Percentiles rank a stretch among this genome's conserved stretches.
These are phyloP conservation scores for Hygrophoropsis aurantiaca DNA, from an alignment of 768 basidiomycete genomes.

Conservation along the genomic window DNA sequence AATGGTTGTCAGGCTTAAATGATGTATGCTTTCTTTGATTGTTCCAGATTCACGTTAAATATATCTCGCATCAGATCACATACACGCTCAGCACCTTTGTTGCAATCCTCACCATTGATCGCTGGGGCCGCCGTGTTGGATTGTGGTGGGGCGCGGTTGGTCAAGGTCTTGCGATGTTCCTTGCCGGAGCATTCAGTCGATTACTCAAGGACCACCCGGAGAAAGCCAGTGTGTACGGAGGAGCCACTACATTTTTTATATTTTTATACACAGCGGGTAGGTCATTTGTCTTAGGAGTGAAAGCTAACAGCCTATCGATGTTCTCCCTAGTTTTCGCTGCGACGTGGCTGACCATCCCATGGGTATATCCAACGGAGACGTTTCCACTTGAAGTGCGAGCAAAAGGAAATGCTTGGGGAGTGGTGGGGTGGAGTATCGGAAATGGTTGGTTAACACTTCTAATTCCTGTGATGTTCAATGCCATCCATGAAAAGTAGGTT, in stretches of 20 bases:
- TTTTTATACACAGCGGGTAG: conserved; percentile 38
- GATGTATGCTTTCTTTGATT: conserved; percentile 30
- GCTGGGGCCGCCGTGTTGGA: conserved; percentile 43
- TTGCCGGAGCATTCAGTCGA: conserved; percentile 41
- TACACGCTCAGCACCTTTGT: conserved; percentile 42
- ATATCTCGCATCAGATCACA: conserved; percentile 40
- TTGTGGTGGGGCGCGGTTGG: conserved; percentile 47
- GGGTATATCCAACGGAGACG: conserved; percentile 38
- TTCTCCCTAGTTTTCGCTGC: conserved; percentile 40
- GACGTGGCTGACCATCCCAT: conserved; percentile 47
- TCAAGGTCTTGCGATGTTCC: conserved; percentile 35
- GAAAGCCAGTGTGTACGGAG: conserved; percentile 38
- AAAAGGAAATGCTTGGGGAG: conserved; percentile 47
- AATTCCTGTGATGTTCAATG: conserved; percentile 45
- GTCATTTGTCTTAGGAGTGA: too few relatives aligned
- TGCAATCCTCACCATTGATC: conserved; percentile 42
- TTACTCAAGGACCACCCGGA: conserved; percentile 41
- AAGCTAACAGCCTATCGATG: too few relatives aligned
- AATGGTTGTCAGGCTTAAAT: conserved; percentile 46
- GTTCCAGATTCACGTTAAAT: too few relatives aligned
- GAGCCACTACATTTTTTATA: conserved; percentile 43
- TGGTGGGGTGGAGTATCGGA: conserved; percentile 44
- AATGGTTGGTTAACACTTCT: conserved; percentile 44
- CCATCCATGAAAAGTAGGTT: conserved; percentile 36
- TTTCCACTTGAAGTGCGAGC: conserved; percentile 45